Conservation (phyloP, 192 early-diverging fungal species). For the Podochytrium sp. region DNA sequence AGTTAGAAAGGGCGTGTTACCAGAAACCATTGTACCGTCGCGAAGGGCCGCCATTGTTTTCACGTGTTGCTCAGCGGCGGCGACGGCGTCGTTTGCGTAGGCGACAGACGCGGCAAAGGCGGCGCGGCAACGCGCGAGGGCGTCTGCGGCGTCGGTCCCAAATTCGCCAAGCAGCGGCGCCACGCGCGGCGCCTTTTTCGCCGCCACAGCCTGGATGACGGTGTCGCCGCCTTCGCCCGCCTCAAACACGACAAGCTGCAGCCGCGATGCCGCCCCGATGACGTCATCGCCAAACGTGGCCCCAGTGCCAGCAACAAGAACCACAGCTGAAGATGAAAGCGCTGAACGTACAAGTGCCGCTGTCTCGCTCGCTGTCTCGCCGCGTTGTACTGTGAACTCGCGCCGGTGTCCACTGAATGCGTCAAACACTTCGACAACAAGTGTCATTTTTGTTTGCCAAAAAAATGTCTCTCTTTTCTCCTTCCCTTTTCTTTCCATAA, state of each 20-base stretch:
- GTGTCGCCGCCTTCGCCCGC: neutral
- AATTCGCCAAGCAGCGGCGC: too few species aligned
- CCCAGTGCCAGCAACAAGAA: neutral
- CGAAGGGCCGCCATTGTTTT: neutral
- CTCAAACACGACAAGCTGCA: neutral
- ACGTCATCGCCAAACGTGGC: neutral
- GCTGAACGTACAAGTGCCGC: neutral
- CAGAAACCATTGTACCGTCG: neutral
- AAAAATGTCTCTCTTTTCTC: neutral
- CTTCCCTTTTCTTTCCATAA: neutral
- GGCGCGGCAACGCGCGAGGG: neutral
- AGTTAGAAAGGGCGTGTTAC: neutral
- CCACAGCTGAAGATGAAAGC: neutral
- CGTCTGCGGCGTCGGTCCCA: neutral
- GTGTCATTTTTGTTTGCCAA: neutral
- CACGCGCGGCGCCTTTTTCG: too few species aligned
- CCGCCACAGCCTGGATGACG: too few species aligned
- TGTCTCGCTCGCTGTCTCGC: neutral
- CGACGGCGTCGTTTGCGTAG: neutral
- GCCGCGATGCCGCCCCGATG: neutral
- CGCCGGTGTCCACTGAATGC: neutral
- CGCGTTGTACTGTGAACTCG: neutral
- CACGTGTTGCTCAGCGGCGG: neutral
- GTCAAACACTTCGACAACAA: neutral
- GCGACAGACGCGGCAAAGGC: neutral